A percentile compares a stretch with the other conserved stretches of the same genome.
Conservation (phyloP, 176 grass and related monocot genomes). For the Otatea glauca region DNA sequence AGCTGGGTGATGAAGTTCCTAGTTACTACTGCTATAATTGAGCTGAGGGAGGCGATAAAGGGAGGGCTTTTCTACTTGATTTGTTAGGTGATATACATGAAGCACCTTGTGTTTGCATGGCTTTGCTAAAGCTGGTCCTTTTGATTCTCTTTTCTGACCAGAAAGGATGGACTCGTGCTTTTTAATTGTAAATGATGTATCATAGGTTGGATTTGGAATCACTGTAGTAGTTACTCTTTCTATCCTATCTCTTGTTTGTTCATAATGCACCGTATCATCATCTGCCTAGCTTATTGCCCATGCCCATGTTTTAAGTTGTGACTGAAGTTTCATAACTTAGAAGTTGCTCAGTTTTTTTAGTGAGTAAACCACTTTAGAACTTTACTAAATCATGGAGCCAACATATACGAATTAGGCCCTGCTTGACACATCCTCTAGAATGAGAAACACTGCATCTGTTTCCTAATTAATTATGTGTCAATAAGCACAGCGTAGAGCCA, state of each 20-base stretch:
- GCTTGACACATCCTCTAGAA: not conserved
- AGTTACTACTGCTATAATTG: conserved; percentile 31
- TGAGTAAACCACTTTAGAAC: not conserved
- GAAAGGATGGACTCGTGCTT: conserved; percentile 15
- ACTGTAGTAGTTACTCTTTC: not conserved
- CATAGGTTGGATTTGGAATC: not conserved
- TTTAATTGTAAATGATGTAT: not conserved
- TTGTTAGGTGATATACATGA: conserved; percentile 32
- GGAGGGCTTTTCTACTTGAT: conserved; percentile 34
- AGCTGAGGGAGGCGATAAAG: conserved; percentile 27
- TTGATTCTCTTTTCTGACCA: conserved; percentile 30
- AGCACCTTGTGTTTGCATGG: not conserved
- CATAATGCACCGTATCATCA: not conserved
- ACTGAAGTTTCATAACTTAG: not conserved
- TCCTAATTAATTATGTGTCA: not conserved
- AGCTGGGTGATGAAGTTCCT: not conserved
- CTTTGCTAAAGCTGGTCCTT: conserved; percentile 13
- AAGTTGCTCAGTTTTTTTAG: not conserved
- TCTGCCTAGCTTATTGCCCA: not conserved
- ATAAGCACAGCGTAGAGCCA: not conserved
- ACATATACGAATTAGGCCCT: not conserved
- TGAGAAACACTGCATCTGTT: not conserved
- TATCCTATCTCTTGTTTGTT: not conserved
- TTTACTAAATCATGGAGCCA: not conserved
- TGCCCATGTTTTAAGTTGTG: not conserved